phyloP scores from a whole-genome alignment of 2,329 filamentous ascomycete species.

The Acephala macrosclerotiorum region DNA sequence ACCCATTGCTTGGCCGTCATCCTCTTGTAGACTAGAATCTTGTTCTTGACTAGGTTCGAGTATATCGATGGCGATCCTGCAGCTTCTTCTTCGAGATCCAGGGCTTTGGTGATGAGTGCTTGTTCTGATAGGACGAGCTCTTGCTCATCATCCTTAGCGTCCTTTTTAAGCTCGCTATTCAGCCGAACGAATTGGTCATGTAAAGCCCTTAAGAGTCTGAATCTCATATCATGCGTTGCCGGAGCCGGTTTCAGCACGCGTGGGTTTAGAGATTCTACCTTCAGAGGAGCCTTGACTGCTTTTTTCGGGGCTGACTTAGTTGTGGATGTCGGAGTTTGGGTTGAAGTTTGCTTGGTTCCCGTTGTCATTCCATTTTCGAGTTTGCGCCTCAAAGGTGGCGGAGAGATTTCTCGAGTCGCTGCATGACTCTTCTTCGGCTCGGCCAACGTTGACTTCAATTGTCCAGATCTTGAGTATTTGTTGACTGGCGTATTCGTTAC shows the following conservation, averaged over 20 bases:
- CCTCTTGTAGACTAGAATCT: constrained; percentile 77
- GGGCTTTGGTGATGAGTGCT: constrained; percentile 70
- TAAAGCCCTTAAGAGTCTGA: constrained; percentile 66
- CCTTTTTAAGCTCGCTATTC: constrained; percentile 67
- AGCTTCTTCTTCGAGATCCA: constrained; percentile 81
- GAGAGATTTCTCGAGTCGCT: constrained; percentile 35
- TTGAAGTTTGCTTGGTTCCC: not conserved
- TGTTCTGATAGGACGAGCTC: constrained; percentile 68
- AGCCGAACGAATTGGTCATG: constrained; percentile 72
- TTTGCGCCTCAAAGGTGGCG: constrained; percentile 39
- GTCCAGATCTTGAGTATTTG: constrained; percentile 4
- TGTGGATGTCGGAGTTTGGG: constrained; percentile 4
- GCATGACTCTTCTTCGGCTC: constrained; percentile 22
- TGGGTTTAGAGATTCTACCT: constrained; percentile 69
- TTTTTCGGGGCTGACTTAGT: constrained; percentile 25
- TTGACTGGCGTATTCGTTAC: not conserved
- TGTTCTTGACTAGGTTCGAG: constrained; percentile 82
- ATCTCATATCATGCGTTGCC: constrained; percentile 62
- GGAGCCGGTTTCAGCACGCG: constrained; percentile 67
- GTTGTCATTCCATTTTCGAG: constrained; percentile 18
- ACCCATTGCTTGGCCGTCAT: constrained; percentile 79
- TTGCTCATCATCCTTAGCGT: constrained; percentile 56
- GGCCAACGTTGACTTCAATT: constrained; percentile 8
- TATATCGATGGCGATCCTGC: constrained; percentile 79
- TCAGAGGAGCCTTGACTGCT: constrained; percentile 36